A percentile compares a stretch with the other conserved stretches of the same genome.
phyloP scores from a whole-genome alignment of 371 early-diverging fungal genomes.

The Circinella umbellata region DNA sequence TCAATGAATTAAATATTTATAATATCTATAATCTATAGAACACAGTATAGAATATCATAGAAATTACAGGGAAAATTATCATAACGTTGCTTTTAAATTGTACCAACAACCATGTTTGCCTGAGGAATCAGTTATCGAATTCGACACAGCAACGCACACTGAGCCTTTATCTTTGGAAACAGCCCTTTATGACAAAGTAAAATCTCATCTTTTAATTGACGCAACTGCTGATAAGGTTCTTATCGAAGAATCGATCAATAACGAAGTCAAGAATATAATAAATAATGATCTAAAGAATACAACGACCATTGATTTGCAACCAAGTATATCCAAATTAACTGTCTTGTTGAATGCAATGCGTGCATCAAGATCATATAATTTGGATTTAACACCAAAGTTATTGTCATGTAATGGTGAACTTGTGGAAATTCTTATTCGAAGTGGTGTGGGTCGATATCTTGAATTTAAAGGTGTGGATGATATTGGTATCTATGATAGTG shows the following conservation, averaged over 20 bases:
- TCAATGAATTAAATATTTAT: background rate
- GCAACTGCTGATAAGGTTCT: background rate
- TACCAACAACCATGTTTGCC: background rate
- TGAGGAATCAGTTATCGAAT: background rate
- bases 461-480: conserved; percentile 88
- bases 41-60: conserved; percentile 19
- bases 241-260: background rate
- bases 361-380: conserved; percentile 65
- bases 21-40: background rate
- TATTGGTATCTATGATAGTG: conserved; percentile 59
- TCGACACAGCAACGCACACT: background rate
- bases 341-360: conserved; percentile 41
- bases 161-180: background rate
- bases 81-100: conserved; percentile 6
- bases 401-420: conserved; percentile 73
- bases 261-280: background rate
- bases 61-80: conserved; percentile 25
- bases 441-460: conserved; percentile 85
- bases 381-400: conserved; percentile 85
- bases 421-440: conserved; percentile 77
- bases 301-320: conserved; percentile 9
- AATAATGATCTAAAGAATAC: background rate
- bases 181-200: background rate
- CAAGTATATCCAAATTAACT: conserved; percentile 27
- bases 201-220: background rate